These are phyloP conservation scores for Clarkia xantiana DNA, from an alignment of 345 rosid genomes.

Conservation along the genomic window DNA sequence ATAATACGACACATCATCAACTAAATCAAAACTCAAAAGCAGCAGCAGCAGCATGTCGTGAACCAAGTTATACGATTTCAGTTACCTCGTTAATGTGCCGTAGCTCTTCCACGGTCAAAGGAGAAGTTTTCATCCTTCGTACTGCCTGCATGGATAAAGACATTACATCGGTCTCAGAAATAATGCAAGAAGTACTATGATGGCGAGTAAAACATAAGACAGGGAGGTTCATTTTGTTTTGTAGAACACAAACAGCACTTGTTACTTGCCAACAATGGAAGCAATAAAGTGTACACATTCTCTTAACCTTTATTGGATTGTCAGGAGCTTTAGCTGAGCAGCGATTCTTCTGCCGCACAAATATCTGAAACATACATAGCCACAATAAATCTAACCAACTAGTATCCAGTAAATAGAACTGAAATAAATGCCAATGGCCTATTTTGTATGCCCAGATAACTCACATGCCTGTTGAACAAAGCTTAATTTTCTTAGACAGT, in stretches of 20 bases:
- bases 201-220: too few species aligned
- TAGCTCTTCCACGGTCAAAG: constrained; percentile 55
- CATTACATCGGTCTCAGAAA: neutral
- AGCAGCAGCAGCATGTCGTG: constrained; percentile 3
- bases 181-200: neutral
- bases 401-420: too few species aligned
- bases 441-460: too few species aligned
- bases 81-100: constrained; percentile 69
- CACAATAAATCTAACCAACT: neutral
- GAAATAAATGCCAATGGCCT: too few species aligned
- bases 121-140: constrained; percentile 74
- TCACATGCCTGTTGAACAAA: too few species aligned
- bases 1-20: constrained; percentile 3
- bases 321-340: constrained; percentile 90
- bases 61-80: neutral
- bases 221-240: too few species aligned
- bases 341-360: constrained; percentile 83
- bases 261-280: too few species aligned
- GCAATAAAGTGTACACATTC: constrained; percentile 1
- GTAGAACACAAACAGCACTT: too few species aligned
- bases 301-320: constrained; percentile 80
- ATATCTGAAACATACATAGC: constrained; percentile 46
- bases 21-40: too few species aligned
- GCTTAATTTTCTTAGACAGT: too few species aligned
- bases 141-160: constrained; percentile 38